Percentiles rank a stretch among this genome's conserved stretches.
phyloP scores from a whole-genome alignment of 139 green algal species.

The Ettlia oleoabundans region DNA sequence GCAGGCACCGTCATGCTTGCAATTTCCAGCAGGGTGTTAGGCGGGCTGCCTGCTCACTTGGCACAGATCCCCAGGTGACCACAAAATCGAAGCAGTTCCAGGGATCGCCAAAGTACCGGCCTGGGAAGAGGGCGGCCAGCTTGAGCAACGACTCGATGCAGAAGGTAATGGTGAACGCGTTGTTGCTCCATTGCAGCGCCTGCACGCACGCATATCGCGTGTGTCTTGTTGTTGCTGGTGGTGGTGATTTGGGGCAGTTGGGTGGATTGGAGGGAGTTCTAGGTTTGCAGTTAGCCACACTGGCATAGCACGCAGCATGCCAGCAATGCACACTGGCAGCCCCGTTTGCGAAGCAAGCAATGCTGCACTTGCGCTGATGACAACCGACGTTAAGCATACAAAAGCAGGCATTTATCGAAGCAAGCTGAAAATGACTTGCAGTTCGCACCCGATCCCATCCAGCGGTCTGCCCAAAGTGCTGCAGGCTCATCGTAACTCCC shows the following conservation, averaged over 20 bases:
- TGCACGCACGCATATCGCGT: neutral
- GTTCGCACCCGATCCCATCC: neutral
- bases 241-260: neutral
- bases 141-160: neutral
- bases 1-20: neutral
- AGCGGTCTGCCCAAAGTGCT: neutral
- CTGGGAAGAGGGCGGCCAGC: neutral
- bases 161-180: neutral
- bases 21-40: neutral
- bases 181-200: neutral
- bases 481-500: neutral
- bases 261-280: too few species aligned
- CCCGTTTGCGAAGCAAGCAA: neutral
- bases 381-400: too few species aligned
- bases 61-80: neutral
- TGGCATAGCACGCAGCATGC: too few species aligned
- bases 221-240: too few species aligned
- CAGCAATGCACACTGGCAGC: neutral
- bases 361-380: too few species aligned
- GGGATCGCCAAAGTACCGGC: neutral
- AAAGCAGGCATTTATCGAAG: neutral
- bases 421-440: neutral
- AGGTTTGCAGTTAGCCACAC: too few species aligned
- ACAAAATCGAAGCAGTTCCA: constrained; percentile 5
- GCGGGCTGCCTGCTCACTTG: neutral